A percentile compares a stretch with the other conserved stretches of the same genome.
Conservation (phyloP, 2,329 filamentous ascomycete species). For the Botrytis elliptica region DNA sequence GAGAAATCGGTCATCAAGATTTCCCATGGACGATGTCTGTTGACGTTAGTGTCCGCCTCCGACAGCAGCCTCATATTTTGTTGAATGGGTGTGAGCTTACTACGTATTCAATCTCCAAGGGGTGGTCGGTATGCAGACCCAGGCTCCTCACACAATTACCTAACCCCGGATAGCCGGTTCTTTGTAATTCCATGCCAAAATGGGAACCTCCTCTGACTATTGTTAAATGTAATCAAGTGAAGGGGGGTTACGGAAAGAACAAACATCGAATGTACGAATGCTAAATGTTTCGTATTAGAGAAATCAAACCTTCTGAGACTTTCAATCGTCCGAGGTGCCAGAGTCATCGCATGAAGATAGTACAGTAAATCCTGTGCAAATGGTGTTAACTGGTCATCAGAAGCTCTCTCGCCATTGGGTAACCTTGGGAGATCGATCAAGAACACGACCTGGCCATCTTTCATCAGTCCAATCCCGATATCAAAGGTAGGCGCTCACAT, state of each 20-base stretch:
- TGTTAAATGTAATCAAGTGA: constrained; percentile 14
- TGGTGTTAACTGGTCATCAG: constrained; percentile 40
- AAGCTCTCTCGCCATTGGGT: constrained; percentile 29
- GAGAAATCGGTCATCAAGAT: constrained; percentile 68
- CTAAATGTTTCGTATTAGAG: constrained; percentile 64
- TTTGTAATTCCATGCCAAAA: constrained; percentile 47
- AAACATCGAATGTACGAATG: constrained; percentile 84
- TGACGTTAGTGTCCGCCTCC: not conserved
- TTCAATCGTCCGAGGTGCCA: constrained; percentile 62
- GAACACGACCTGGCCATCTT: constrained; percentile 12
- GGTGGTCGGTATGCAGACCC: constrained; percentile 54
- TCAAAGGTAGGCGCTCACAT: constrained; percentile 50
- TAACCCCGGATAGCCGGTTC: constrained; percentile 73
- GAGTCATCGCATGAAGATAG: constrained; percentile 36
- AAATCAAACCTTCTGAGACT: constrained; percentile 83
- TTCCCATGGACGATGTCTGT: constrained; percentile 78
- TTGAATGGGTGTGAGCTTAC: constrained; percentile 44
- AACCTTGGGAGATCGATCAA: constrained; percentile 65
- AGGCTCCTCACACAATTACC: constrained; percentile 64
- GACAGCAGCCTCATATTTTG: not conserved
- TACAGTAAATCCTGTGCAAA: constrained; percentile 68
- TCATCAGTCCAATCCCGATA: constrained; percentile 6
- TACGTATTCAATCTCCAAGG: constrained; percentile 70
- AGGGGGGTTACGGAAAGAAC: constrained; percentile 35
- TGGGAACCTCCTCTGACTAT: constrained; percentile 55